Percentiles rank a stretch among this genome's conserved stretches.
Conservation (phyloP, 176 grass and related monocot genomes). For the Carex cristatella region DNA sequence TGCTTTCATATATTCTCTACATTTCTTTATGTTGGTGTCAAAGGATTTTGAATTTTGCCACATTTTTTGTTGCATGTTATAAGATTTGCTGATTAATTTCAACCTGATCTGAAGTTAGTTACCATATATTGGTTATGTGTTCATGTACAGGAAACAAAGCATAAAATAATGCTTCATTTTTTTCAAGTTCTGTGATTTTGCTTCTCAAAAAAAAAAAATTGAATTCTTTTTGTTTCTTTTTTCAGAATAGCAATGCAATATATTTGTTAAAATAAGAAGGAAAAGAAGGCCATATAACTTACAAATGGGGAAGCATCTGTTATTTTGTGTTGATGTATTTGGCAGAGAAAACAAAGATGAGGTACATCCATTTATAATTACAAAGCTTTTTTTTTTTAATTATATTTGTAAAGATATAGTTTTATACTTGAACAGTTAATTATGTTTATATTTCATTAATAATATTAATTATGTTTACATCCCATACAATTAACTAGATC, state of each 20-base stretch:
- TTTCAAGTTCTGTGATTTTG: neutral
- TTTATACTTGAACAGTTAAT: neutral
- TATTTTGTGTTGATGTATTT: slow-evolving; percentile 23
- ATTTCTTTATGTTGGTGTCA: no score
- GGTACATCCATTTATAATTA: neutral
- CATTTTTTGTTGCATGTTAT: neutral
- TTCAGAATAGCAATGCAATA: slow-evolving; percentile 13
- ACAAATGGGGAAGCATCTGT: slow-evolving; percentile 15
- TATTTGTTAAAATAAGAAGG: neutral
- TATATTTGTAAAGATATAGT: neutral
- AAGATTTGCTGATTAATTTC: neutral
- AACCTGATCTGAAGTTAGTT: neutral
- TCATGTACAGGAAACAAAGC: neutral
- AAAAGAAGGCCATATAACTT: neutral
- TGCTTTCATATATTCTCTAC: neutral
- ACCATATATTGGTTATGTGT: neutral
- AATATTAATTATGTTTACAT: no score
- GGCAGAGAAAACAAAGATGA: slow-evolving; percentile 18
- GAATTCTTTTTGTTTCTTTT: neutral
- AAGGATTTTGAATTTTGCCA: neutral
- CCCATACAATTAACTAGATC: no score
- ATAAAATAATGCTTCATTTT: neutral
- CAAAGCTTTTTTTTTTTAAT: neutral
- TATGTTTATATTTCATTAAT: no score
- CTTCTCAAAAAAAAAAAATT: neutral